phyloP scores from a whole-genome alignment of 805 yeast species.

The Teunomyces lycoperdinae region DNA sequence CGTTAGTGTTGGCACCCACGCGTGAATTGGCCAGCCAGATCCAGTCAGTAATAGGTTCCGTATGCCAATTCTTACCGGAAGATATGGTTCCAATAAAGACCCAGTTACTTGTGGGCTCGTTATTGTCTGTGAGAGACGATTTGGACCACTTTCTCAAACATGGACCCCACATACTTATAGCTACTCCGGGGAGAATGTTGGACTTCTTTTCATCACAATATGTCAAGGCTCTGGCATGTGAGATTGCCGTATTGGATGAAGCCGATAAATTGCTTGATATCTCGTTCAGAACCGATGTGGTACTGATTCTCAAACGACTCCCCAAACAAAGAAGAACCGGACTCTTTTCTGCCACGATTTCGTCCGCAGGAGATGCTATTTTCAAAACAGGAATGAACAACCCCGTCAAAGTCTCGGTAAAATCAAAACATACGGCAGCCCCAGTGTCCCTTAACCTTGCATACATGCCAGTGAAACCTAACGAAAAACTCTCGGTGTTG shows the following conservation, averaged over 20 bases:
- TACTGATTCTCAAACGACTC: constrained; percentile 59
- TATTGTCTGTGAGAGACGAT: constrained; percentile 68
- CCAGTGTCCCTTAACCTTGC: constrained; percentile 66
- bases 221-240: constrained; percentile 63
- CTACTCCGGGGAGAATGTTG: constrained; percentile 86
- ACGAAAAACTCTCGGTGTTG: constrained; percentile 57
- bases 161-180: constrained; percentile 75
- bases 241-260: constrained; percentile 81
- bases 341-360: constrained; percentile 87
- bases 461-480: constrained; percentile 59
- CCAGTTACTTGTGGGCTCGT: constrained; percentile 65
- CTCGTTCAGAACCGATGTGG: constrained; percentile 68
- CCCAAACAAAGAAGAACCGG: constrained; percentile 96
- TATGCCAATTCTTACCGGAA: constrained; percentile 59
- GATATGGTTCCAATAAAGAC: constrained; percentile 44
- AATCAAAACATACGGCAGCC: constrained; percentile 42
- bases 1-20: constrained; percentile 72
- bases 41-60: constrained; percentile 56
- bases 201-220: constrained; percentile 64
- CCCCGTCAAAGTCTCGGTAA: constrained; percentile 85
- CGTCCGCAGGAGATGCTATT: constrained; percentile 73
- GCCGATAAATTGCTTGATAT: constrained; percentile 86
- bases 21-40: constrained; percentile 72
- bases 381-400: constrained; percentile 89
- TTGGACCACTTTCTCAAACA: constrained; percentile 50